Evolutionary conservation across 345 rosid genomes (phyloP).

Genomic region (Dipteronia sinensis): DNA sequence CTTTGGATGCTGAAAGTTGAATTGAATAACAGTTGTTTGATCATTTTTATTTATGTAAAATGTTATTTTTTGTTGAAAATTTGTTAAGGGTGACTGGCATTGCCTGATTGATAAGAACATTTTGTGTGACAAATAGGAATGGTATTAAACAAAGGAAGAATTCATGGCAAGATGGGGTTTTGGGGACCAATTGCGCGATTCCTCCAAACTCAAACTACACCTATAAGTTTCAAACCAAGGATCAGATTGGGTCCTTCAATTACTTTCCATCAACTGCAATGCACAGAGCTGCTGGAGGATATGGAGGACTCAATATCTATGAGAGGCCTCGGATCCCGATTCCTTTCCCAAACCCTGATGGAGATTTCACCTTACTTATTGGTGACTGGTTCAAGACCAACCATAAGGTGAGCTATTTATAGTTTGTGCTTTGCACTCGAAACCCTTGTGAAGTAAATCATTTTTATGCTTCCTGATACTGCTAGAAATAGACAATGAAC

Average conservation of each 20-base stretch:
- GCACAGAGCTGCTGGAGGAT: constrained; percentile 91
- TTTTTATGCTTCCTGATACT: background rate
- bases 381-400: constrained; percentile 86
- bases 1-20: background rate
- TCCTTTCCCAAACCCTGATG: constrained; percentile 68
- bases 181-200: constrained; percentile 89
- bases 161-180: constrained; percentile 87
- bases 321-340: constrained; percentile 73
- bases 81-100: background rate
- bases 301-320: constrained; percentile 64
- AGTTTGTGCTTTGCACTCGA: background rate
- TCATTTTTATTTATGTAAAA: too few relatives aligned
- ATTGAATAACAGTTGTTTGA: too few relatives aligned
- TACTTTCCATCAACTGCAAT: constrained; percentile 81
- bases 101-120: constrained; percentile 8
- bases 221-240: constrained; percentile 82
- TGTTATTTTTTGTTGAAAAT: background rate
- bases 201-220: constrained; percentile 82
- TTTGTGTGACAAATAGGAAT: constrained; percentile 47
- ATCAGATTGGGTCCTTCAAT: constrained; percentile 82
- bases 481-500: background rate
- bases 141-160: constrained; percentile 89
- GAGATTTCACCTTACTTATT: constrained; percentile 72
- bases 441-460: background rate
- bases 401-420: constrained; percentile 59